Evolutionary conservation across 495 filamentous ascomycete species (phyloP), one percentile per base, ranked within the genome.

Genomic region (Trichoderma reesei): DNA sequence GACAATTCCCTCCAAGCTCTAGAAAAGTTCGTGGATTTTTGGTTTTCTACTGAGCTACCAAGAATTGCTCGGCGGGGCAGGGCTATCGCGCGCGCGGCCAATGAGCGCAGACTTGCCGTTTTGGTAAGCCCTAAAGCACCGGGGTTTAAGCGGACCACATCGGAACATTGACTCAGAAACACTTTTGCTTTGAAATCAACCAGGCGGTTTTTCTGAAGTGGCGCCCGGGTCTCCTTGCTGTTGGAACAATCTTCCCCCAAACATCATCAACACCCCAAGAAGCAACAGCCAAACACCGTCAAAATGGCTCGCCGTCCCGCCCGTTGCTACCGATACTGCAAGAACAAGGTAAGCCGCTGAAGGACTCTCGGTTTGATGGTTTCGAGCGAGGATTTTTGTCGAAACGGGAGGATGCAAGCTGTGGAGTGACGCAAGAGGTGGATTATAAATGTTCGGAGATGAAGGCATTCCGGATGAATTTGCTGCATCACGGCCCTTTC

Each of bases 291-390:
- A 81, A 46, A 86, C 76, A 72, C 82, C 81, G 79, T 87, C 86
- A 90, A 86, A 80, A 98, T 98, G 94, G 94, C 94, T 75, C 90
- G 94, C 78, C 90, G 94, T 85, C 94, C 94, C 72, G 94, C 94
- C 71, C 86, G 95, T 82, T 98, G 94, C 82, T 98, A 98, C 87
- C 92, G 94, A 79, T 98, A 98, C 88, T 98, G 94, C 91, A 98
- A 98, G 91, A 97, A 97, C 88, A 96, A 96, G 93, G 90, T 94
- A 77, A 80, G 61, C 48, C 34, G 31, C 31, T 44, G 41, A 34
- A 34, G n/a, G n/a, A n/a, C n/a, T n/a, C n/a, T n/a, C n/a, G n/a
- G n/a, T n/a, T n/a, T n/a, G n/a, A n/a, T n/a, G n/a, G n/a, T n/a
- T n/a, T 13, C 18, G 20, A 14, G 7, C 9, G n/a, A 34, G 20